These are phyloP conservation scores for Diaporthe helianthi DNA, from an alignment of 2,329 filamentous ascomycete genomes.

Conservation along the genomic window DNA sequence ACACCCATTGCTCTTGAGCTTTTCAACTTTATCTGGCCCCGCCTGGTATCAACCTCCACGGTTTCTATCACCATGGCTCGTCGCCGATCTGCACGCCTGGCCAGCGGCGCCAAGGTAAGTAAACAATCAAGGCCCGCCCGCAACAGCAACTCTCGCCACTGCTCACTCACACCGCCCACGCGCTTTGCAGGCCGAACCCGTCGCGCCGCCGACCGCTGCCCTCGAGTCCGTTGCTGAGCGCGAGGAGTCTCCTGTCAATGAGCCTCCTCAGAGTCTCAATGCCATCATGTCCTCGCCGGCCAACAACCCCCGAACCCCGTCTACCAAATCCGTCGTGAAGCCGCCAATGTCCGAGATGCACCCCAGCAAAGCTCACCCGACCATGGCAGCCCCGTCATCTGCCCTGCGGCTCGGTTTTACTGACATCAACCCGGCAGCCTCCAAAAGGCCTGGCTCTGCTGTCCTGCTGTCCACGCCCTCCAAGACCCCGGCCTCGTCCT, in stretches of 20 bases:
- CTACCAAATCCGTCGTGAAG: conserved; percentile 69
- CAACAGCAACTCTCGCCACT: conserved; percentile 10
- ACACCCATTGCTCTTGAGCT: conserved; percentile 6
- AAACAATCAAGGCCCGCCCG: conserved; percentile 28
- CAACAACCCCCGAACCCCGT: conserved; percentile 62
- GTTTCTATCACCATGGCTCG: conserved; percentile 30
- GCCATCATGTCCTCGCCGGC: conserved; percentile 46
- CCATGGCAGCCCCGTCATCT: conserved; percentile 78
- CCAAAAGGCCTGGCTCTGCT: conserved; percentile 44
- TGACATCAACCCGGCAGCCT: conserved; percentile 69
- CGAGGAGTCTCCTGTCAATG: conserved; percentile 46
- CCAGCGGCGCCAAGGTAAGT: conserved; percentile 31
- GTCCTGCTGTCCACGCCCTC: conserved; percentile 68
- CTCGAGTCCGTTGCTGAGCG: conserved; percentile 54
- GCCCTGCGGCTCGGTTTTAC: conserved; percentile 83
- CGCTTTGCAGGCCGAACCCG: conserved; percentile 36
- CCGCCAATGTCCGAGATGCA: conserved; percentile 87
- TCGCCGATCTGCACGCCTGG: conserved; percentile 35
- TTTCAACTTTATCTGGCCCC: neutral
- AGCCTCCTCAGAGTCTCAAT: conserved; percentile 41
- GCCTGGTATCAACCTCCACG: conserved; percentile 7
- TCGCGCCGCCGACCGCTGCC: conserved; percentile 38
- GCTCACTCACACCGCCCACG: conserved; percentile 34
- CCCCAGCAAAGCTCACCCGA: conserved; percentile 80
- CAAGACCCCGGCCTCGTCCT: conserved; percentile 56